Base-by-base conservation (phyloP, 495 filamentous ascomycete species). In the Penicillium salamii region DNA sequence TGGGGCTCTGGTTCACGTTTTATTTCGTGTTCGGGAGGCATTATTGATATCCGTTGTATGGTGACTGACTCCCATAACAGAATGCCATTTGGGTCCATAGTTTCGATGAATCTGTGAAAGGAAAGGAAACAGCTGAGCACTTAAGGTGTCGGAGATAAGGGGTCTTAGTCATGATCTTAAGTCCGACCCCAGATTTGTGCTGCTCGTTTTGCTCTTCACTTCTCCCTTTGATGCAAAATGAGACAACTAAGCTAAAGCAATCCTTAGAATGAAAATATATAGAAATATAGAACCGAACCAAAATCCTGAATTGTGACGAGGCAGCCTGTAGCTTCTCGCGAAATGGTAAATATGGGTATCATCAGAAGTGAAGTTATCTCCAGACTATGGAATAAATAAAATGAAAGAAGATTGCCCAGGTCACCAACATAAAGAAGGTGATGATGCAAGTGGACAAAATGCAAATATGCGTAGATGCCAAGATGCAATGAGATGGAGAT, bases 291-390 rank as follows among this genome's bases (percentile, higher is more conserved):
- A 20, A 12, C 28, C 7, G 28, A 42, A 12, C 23, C 26, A 23
- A 33, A 24, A 20, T 43, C 42, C 23, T 46, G 32, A 40, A 40
- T 48, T 29, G 15, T 34, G 28, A 38, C 28, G 37, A 48, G 32
- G 35, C 20, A 39, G 34, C 36, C 42, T 43, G 42, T 21, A 42
- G 40, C 41, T 18, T 19, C 23, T 49, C 32, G 33, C 28, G 38
- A 52, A 53, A 46, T 5, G 41, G 34, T 38, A 39, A 59, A 62
- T 52, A 47, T 63, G 68, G 68, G 68, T 71, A 71, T 71, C 66
- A 69, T 68, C 59, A 61, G 54, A 58, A 58, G 46, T 23, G 44
- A 24, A 42, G 21, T 35, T 38, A 42, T 47, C 33, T 52, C 36
- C 42, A 29, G 24, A 18, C 29, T 4, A 28, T 13, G 7, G 52